phyloP scores from a whole-genome alignment of 2,329 filamentous ascomycete genomes.

The Fusarium newnesense region DNA sequence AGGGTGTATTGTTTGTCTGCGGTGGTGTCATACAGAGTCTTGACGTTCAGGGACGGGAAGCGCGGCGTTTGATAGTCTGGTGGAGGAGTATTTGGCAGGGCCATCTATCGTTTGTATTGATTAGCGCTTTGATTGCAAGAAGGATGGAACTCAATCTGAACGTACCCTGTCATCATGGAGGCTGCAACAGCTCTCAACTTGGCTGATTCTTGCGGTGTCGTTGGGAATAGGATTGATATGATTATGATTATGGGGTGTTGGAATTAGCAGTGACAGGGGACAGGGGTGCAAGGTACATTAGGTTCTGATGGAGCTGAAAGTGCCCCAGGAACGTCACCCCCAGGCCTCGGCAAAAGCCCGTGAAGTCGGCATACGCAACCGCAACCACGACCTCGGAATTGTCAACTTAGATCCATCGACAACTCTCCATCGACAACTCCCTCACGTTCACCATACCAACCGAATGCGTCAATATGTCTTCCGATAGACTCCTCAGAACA shows the following conservation, averaged over 20 bases:
- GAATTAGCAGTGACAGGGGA: constrained; percentile 33
- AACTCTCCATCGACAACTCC: constrained; percentile 7
- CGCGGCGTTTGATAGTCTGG: constrained; percentile 70
- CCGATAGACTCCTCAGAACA: constrained; percentile 73
- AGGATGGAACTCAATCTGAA: not conserved
- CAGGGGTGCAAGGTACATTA: not conserved
- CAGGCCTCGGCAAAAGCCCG: constrained; percentile 45
- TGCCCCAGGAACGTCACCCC: constrained; percentile 40
- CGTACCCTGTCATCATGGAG: constrained; percentile 41
- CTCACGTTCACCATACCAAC: not conserved
- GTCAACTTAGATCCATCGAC: constrained; percentile 4
- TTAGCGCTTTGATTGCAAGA: constrained; percentile 9
- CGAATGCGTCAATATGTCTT: constrained; percentile 62
- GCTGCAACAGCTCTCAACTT: constrained; percentile 5
- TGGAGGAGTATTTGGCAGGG: constrained; percentile 50
- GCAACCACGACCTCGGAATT: constrained; percentile 28
- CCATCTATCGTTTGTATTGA: constrained; percentile 34
- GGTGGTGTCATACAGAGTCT: constrained; percentile 58
- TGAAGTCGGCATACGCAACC: constrained; percentile 34
- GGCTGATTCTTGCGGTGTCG: constrained; percentile 10
- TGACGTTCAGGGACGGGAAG: constrained; percentile 87
- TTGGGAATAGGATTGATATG: constrained; percentile 10
- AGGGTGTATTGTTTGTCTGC: constrained; percentile 65
- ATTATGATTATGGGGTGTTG: constrained; percentile 25
- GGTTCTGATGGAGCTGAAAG: constrained; percentile 10